These are phyloP conservation scores for Nemania serpens DNA, from an alignment of 2,329 filamentous ascomycete species.

Conservation along the genomic window DNA sequence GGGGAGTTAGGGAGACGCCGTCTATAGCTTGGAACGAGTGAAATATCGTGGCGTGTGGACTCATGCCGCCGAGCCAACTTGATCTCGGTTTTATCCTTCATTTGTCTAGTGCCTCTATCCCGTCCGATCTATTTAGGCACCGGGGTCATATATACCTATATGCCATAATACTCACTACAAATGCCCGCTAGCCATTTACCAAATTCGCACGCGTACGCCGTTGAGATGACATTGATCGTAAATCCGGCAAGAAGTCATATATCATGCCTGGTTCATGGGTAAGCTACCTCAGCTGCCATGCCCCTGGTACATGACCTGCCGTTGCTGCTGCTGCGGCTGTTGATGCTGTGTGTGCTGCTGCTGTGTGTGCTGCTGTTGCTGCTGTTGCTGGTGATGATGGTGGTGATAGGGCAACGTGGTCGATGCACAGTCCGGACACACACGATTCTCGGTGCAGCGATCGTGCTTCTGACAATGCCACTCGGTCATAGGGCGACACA, in stretches of 20 bases:
- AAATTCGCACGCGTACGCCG: conserved; percentile 21
- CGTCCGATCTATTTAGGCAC: conserved; percentile 27
- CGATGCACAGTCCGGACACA: conserved; percentile 38
- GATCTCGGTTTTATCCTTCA: conserved; percentile 9
- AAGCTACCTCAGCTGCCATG: conserved; percentile 10
- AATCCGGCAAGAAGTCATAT: conserved; percentile 20
- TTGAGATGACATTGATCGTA: conserved; percentile 26
- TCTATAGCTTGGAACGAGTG: too few relatives aligned
- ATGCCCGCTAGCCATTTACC: conserved; percentile 28
- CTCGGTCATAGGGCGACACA: conserved; percentile 38
- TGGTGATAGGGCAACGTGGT: conserved; percentile 30
- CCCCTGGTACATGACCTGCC: conserved; percentile 24
- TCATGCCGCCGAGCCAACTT: conserved; percentile 17
- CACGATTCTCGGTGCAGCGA: conserved; percentile 39
- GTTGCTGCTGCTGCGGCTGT: conserved; percentile 14
- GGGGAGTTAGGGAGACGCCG: too few relatives aligned
- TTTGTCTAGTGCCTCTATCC: conserved; percentile 26
- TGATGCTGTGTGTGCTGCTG: too few relatives aligned
- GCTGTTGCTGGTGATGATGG: conserved; percentile 23
- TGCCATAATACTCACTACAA: conserved; percentile 24
- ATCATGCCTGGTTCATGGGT: conserved; percentile 14
- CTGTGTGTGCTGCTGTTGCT: conserved; percentile 18
- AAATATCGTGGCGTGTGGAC: background rate
- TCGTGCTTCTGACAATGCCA: conserved; percentile 44
- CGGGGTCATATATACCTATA: conserved; percentile 26